Percentiles rank a stretch among this genome's conserved stretches.
These are phyloP conservation scores for Leccinum rimulosum DNA, from an alignment of 768 basidiomycete genomes.

Conservation along the genomic window DNA sequence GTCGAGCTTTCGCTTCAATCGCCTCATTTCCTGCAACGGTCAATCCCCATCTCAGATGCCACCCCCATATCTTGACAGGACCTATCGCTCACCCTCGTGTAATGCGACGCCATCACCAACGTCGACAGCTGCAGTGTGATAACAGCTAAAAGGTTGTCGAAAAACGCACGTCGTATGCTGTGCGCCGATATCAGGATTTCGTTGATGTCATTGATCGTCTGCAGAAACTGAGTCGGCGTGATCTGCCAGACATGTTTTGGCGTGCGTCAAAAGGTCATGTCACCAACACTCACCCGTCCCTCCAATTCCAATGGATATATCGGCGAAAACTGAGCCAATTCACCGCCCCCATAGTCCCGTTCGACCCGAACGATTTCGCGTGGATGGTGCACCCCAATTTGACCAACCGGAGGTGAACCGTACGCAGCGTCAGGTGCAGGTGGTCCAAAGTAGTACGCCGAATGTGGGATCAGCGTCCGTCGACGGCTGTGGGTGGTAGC, in stretches of 20 bases:
- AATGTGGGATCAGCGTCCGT: conserved; percentile 65
- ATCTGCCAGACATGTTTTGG: conserved; percentile 48
- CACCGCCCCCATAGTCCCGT: conserved; percentile 88
- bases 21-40: conserved; percentile 66
- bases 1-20: conserved; percentile 60
- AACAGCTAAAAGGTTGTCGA: conserved; percentile 79
- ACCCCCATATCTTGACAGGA: neutral
- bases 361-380: conserved; percentile 91
- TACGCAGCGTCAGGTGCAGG: conserved; percentile 76
- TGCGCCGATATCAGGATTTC: conserved; percentile 84
- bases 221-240: conserved; percentile 85
- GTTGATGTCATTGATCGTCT: conserved; percentile 90
- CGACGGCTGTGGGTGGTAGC: conserved; percentile 26
- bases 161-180: conserved; percentile 63
- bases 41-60: conserved; percentile 2
- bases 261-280: neutral
- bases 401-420: conserved; percentile 77
- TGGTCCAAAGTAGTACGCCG: conserved; percentile 82
- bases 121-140: conserved; percentile 79
- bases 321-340: conserved; percentile 86
- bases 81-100: conserved; percentile 61
- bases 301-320: conserved; percentile 92
- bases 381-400: conserved; percentile 86
- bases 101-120: conserved; percentile 69
- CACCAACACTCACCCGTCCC: conserved; percentile 64